Base-by-base conservation (phyloP, 106 monocot species). In the Apostasia ramifera region DNA sequence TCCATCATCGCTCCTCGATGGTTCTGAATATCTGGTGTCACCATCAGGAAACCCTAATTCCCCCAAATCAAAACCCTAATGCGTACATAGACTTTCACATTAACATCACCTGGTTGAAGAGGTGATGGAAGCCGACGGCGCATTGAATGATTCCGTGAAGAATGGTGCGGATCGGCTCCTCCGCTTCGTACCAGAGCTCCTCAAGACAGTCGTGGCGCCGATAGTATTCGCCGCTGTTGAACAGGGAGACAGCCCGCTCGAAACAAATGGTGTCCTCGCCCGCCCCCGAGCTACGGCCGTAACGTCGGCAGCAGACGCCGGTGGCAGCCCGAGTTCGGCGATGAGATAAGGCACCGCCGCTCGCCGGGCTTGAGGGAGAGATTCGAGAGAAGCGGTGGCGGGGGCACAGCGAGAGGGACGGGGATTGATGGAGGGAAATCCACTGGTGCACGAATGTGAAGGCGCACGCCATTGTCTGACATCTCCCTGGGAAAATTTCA, bases 1-100 rank as follows among this genome's bases (percentile, higher is more conserved):
- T 95, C 86, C 87, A 95, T 84, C 94, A 95, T 95, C 10, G 94
- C 94, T 11, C 94, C 91, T 42, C 94, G 63, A 61, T 95, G 91
- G 65, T 95, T 95, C 94, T 94, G 74, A 49, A 43, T 26, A 44
- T 7, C 15, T 26, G 26, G 26, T 26, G 26, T 26, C 26, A 26
- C 14, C 4, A 57, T 57, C 3, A 26, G n/a, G 4, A 57, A 57
- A 26, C 15, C 15, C 6, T 37, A 57, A 57, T 57, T 57, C 1
- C 4, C 37, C 54, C 41, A 45, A 69, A 13, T 40, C 15, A 14
- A 63, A 55, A 76, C 39, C 41, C 13, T 57, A 37, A 15, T 57
- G 38, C 26, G 38, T n/a, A 37, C 26, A 57, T 1, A 57, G 2
- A 57, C 5, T 57, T 57, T 57, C 4, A 0, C 9, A 5, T 38